phyloP scores from a whole-genome alignment of 139 green algal species.

The Klebsormidium nitens region DNA sequence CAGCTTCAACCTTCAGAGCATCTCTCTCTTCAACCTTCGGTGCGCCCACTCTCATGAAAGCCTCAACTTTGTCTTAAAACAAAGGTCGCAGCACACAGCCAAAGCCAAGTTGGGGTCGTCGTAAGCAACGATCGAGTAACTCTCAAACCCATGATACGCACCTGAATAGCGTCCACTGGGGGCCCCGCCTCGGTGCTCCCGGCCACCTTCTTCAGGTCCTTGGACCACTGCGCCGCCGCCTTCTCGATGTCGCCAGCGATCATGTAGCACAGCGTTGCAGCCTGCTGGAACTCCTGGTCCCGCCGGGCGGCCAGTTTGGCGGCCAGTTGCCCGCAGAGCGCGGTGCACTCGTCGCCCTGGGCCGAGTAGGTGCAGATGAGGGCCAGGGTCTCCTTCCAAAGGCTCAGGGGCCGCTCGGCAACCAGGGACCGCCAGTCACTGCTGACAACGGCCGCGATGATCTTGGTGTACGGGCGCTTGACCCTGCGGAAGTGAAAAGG shows the following conservation, averaged over 20 bases:
- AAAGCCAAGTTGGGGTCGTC: not conserved
- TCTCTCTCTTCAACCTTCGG: no score
- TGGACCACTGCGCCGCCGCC: constrained; percentile 64
- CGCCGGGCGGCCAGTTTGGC: constrained; percentile 45
- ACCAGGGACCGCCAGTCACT: constrained; percentile 76
- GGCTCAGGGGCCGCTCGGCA: constrained; percentile 58
- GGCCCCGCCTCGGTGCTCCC: no score
- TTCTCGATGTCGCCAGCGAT: constrained; percentile 80
- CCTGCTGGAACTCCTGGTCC: constrained; percentile 60
- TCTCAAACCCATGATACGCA: no score
- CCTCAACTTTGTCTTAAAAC: no score
- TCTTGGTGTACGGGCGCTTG: not conserved
- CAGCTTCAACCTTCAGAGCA: no score
- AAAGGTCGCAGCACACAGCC: not conserved
- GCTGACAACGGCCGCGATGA: constrained; percentile 44
- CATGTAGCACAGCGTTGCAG: constrained; percentile 86
- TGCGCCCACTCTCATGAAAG: no score
- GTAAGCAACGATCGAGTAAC: not conserved
- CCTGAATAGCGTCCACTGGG: not conserved
- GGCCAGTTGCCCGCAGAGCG: constrained; percentile 65
- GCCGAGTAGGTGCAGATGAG: constrained; percentile 82
- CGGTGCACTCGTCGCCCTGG: constrained; percentile 40
- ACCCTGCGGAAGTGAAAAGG: no score
- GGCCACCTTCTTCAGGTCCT: not conserved
- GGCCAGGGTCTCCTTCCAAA: constrained; percentile 92